These are phyloP conservation scores for Diplogelasinospora grovesii DNA, from an alignment of 495 filamentous ascomycete genomes.

Conservation along the genomic window DNA sequence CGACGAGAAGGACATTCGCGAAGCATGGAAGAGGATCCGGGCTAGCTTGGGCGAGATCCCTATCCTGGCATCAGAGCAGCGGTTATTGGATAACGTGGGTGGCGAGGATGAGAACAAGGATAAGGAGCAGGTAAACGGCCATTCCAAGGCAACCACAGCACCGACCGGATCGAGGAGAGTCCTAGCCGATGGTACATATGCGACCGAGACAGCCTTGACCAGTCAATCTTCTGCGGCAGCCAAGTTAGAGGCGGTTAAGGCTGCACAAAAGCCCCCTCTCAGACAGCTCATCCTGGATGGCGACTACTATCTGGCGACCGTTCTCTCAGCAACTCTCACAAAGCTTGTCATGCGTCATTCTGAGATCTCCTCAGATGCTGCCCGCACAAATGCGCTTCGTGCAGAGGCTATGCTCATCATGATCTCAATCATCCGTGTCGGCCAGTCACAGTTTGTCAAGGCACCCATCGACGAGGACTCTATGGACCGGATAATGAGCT, in stretches of 20 bases:
- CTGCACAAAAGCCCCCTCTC: slow-evolving; percentile 92
- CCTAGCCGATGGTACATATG: slow-evolving; percentile 93
- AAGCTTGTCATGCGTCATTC: slow-evolving; percentile 98
- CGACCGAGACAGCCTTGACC: slow-evolving; percentile 92
- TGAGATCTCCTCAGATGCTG: slow-evolving; percentile 80
- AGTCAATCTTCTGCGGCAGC: slow-evolving; percentile 84
- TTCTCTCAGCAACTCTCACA: slow-evolving; percentile 88
- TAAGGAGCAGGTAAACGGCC: slow-evolving; percentile 71
- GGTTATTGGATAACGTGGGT: slow-evolving; percentile 65
- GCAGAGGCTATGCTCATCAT: slow-evolving; percentile 99
- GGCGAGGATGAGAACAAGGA: slow-evolving; percentile 49
- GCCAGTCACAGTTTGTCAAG: slow-evolving; percentile 96
- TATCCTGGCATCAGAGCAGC: slow-evolving; percentile 91
- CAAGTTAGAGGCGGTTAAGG: slow-evolving; percentile 92
- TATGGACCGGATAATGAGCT: slow-evolving; percentile 94
- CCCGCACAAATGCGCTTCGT: slow-evolving; percentile 86
- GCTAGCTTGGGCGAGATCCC: slow-evolving; percentile 95
- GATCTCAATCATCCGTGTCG: slow-evolving; percentile 96
- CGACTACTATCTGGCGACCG: slow-evolving; percentile 94
- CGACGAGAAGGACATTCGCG: slow-evolving; percentile 87
- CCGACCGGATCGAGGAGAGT: slow-evolving; percentile 85
- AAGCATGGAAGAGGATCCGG: slow-evolving; percentile 94
- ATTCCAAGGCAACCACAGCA: slow-evolving; percentile 60
- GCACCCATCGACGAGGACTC: slow-evolving; percentile 97
- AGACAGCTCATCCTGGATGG: slow-evolving; percentile 94